Evolutionary conservation across 805 yeast genomes (phyloP), one percentile per base, ranked within the genome.

Genomic region (Myxozyma melibiosi): DNA sequence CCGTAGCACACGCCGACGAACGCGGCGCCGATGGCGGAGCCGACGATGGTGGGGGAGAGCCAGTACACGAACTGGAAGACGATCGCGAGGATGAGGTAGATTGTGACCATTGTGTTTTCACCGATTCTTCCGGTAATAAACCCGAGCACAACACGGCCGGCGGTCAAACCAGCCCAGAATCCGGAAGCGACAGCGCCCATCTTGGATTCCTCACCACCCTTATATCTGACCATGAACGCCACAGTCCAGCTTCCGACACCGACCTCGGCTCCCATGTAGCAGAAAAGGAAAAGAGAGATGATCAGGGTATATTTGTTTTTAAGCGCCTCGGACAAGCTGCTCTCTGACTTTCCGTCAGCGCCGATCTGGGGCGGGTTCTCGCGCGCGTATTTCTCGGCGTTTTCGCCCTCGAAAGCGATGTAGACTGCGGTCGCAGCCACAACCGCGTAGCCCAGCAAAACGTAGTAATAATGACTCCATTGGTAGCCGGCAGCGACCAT

Each of bases 221-320:
- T 78, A 51, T 82, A 79, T 25, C 77, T 79, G 40, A 83, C 73
- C 53, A 86, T 70, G 65, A 79, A 86, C 2, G 89, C 82, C 45
- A 83, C 83, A 18, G 83, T 73, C 90, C 91, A 86, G 2, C 89
- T 85, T 1, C 85, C 90, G 57, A 85, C 71, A 1, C 85, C 72
- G 27, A 85, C 84, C 68, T 86, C 91, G 2, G 83, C 80, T 5
- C 91, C 92, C 63, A 84, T 80, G 65, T 86, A 86, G 48, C 81
- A 75, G 63, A 86, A 79, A 25, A 84, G 73, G 64, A 79, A 83
- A 1, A 76, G 62, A 4, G 90, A 76, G 60, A 83, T 70, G 1
- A 79, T 62, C 76, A 86, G 73, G 0, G 83, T 74, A 64, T 70
- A 47, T 51, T 55, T 71, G 57, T 69, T 75, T 65, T 65, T 63